Conservation (phyloP, 345 rosid species). For the Rhodomyrtus tomentosa region DNA sequence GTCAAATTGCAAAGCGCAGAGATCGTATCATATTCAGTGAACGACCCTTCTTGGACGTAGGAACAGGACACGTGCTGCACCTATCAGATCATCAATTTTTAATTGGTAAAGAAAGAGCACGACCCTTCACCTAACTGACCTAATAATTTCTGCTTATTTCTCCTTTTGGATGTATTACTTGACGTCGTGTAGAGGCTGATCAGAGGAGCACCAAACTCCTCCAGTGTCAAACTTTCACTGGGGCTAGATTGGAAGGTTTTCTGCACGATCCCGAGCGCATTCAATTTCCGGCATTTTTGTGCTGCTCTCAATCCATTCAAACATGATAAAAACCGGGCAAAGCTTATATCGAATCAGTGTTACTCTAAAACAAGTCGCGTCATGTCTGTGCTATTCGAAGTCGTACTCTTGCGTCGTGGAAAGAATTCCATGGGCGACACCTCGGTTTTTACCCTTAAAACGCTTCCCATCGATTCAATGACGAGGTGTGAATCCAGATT, state of each 20-base stretch:
- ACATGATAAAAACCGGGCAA: too few relatives aligned
- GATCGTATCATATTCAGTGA: not conserved
- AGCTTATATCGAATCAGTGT: rapidly evolving
- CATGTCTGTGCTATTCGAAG: not conserved
- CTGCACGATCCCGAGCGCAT: not conserved
- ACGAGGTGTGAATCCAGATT: not conserved
- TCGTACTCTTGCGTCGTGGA: not conserved
- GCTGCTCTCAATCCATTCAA: too few relatives aligned
- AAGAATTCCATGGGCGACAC: not conserved
- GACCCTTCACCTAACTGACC: not conserved
- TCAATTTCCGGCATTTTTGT: not conserved
- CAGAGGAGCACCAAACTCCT: not conserved
- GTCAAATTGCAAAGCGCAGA: not conserved
- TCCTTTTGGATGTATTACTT: not conserved
- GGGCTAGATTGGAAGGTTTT: not conserved
- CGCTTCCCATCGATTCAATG: not conserved
- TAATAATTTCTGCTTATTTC: not conserved
- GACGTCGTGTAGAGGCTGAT: not conserved
- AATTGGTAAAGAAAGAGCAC: not conserved
- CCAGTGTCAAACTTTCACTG: not conserved
- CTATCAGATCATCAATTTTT: not conserved
- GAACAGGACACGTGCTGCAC: not conserved
- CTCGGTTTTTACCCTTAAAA: not conserved
- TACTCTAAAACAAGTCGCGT: not conserved
- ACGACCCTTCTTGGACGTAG: not conserved